Base-by-base conservation (phyloP, 345 rosid species). In the Anacardium occidentale region DNA sequence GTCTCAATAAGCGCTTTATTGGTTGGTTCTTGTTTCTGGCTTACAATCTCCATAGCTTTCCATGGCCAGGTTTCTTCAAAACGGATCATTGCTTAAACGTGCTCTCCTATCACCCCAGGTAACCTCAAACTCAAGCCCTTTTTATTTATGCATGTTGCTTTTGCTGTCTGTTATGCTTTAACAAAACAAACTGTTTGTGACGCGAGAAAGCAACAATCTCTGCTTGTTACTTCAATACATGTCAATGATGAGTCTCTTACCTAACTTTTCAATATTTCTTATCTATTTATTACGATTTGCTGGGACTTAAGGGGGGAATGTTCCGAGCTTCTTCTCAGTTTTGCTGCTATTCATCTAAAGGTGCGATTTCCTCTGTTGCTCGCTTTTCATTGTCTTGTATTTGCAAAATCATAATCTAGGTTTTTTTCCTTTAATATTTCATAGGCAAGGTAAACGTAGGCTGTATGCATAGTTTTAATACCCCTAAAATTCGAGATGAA, bases 1-100 rank as follows among this genome's bases (percentile, higher is more conserved):
- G 26, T 57, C 12, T 37, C 22, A 53, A 20, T 14, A 25, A n/a
- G 42, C 24, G 7, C 20, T 69, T 22, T 11, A 1, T 55, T 44
- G 0, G 20, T 62, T 55, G 21, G 32, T 66, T 51, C 25, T 34
- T 17, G 26, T 4, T 20, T 62, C 54, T 56, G 71, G 24, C 69
- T 63, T 17, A 29, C 57, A 14, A 0, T 6, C 8, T 57, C 10
- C 45, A 10, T n/a, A 12, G 67, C 54, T 48, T 78, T 75, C 66
- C 7, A 90, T 92, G 97, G 89, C 90, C 71, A 76, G 85, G 79
- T 79, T 88, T 74, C 76, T 88, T 76, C 88, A 86, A 62, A 88
- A 79, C 71, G 69, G 79, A 50, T 80, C 79, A 73, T 72, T 61
- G 48, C 78, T 88, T 21, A 82, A 73, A 75, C 81, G 77, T 70